Evolutionary conservation across 2,329 filamentous ascomycete genomes (phyloP).

Genomic region (Clarireedia paspali): DNA sequence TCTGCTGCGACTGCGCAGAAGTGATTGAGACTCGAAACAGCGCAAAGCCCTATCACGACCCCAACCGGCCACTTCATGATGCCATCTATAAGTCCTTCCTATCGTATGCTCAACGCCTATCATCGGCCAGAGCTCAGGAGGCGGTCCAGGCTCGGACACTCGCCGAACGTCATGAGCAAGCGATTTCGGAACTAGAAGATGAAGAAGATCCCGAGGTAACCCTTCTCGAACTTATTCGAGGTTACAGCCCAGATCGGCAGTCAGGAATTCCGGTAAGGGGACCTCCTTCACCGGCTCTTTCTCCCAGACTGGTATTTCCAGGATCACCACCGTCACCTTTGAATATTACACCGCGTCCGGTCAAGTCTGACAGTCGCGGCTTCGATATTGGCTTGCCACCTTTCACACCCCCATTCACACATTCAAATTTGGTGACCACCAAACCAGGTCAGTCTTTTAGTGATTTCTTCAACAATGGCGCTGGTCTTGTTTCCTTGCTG

Average conservation of each 20-base stretch:
- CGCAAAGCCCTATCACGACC: conserved; percentile 7
- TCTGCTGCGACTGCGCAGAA: conserved; percentile 4
- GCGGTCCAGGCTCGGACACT: not conserved
- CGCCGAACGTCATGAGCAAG: not conserved
- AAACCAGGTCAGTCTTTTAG: not conserved
- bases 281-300: not conserved
- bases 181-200: not conserved
- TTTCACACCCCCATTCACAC: not conserved
- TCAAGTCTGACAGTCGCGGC: not conserved
- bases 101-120: conserved; percentile 1
- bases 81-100: conserved; percentile 7
- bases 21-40: not conserved
- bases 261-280: not conserved
- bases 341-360: not conserved
- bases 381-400: not conserved
- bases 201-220: not conserved
- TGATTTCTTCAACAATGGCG: not conserved
- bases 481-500: not conserved
- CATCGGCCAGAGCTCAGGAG: not conserved
- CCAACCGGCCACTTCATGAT: conserved; percentile 7
- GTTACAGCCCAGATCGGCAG: not conserved
- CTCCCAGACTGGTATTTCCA: not conserved
- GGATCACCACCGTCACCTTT: not conserved
- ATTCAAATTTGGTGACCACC: not conserved
- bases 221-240: conserved; percentile 2